A percentile compares a stretch with the other conserved stretches of the same genome.
Evolutionary conservation across 139 green algal species (phyloP).

Genomic region (Nannochloris sp.): DNA sequence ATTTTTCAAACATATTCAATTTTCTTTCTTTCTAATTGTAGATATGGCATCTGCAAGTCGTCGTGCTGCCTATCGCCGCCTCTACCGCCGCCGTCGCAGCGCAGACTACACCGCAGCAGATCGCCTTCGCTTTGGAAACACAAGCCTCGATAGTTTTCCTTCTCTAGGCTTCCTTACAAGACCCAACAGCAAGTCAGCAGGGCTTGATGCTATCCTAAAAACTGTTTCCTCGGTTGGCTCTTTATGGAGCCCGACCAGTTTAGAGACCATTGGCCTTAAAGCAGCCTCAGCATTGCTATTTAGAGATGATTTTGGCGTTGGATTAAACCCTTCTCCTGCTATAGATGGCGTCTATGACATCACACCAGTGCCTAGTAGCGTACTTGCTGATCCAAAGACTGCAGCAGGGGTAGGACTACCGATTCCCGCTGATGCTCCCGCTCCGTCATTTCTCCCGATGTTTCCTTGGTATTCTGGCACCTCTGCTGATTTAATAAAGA

Average conservation of each 20-base stretch:
- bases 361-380: background rate
- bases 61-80: no score
- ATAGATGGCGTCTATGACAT: background rate
- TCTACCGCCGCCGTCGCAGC: constrained; percentile 19
- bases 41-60: no score
- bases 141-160: background rate
- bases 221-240: constrained; percentile 6
- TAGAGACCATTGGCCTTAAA: background rate
- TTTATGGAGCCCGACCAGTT: constrained; percentile 4
- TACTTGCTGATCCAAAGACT: no score
- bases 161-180: background rate
- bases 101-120: constrained; percentile 1
- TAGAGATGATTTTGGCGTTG: constrained; percentile 19
- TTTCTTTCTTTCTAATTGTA: background rate
- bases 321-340: background rate
- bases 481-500: constrained; percentile 80
- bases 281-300: constrained; percentile 10
- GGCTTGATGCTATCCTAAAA: background rate
- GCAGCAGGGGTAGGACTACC: constrained; percentile 7
- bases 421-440: constrained; percentile 3
- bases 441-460: constrained; percentile 71
- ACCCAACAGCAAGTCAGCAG: background rate
- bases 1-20: background rate
- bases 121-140: background rate
- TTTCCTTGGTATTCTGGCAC: constrained; percentile 81